phyloP scores from a whole-genome alignment of 2,329 filamentous ascomycete genomes.

The Periconia sp. region DNA sequence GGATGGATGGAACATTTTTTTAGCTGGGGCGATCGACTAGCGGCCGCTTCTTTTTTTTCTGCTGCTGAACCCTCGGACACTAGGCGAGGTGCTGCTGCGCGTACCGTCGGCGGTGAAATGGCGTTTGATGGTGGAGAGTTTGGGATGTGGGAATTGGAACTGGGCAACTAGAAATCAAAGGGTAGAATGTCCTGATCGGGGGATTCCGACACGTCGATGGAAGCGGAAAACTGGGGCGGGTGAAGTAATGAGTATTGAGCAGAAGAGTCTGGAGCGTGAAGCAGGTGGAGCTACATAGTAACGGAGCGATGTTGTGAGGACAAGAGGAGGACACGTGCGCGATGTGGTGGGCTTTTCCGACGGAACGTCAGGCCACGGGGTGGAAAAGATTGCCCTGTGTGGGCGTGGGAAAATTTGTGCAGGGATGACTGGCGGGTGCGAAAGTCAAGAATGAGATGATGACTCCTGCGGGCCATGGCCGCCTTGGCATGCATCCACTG shows the following conservation, averaged over 20 bases:
- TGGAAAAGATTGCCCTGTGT: constrained; percentile 12
- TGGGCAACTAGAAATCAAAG: constrained; percentile 1
- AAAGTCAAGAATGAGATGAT: not conserved
- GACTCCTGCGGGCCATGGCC: not conserved
- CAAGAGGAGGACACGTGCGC: constrained; percentile 26
- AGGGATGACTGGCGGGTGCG: not conserved
- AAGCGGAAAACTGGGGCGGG: constrained; percentile 8
- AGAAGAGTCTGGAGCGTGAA: constrained; percentile 31
- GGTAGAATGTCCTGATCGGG: constrained; percentile 11
- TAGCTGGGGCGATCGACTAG: constrained; percentile 9
- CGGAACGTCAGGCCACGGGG: constrained; percentile 20
- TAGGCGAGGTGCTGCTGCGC: constrained; percentile 13
- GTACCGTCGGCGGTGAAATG: no score
- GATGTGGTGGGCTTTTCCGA: constrained; percentile 3
- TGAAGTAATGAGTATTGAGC: constrained; percentile 19
- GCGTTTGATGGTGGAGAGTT: constrained; percentile 14
- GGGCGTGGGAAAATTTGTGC: constrained; percentile 12
- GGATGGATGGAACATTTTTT: no score
- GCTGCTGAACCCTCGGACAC: not conserved
- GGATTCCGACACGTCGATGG: constrained; percentile 7
- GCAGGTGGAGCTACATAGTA: constrained; percentile 26
- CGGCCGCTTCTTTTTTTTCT: not conserved
- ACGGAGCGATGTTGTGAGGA: constrained; percentile 13
- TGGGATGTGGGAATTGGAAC: not conserved
- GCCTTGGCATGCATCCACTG: constrained; percentile 28